Evolutionary conservation across 306 rosid genomes (phyloP).

Genomic region (Pterocarpus santalinus): DNA sequence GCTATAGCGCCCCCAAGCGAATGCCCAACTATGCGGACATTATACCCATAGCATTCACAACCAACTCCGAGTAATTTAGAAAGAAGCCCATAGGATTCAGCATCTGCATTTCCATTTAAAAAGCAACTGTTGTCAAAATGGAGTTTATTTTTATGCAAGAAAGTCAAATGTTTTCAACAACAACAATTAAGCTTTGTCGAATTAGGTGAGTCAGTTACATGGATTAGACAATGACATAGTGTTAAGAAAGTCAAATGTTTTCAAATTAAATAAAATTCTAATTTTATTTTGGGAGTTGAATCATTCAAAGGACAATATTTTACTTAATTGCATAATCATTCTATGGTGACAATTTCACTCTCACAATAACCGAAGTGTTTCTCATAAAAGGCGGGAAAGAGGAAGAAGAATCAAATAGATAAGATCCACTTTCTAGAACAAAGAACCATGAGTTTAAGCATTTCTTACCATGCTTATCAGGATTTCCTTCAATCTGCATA

Average conservation of each 20-base stretch:
- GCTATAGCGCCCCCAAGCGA: constrained; percentile 95
- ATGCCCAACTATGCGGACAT: constrained; percentile 88
- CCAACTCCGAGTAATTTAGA: constrained; percentile 86
- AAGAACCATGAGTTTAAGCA: constrained; percentile 29
- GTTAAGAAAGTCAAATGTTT: constrained; percentile 1
- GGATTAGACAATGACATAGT: too few species aligned
- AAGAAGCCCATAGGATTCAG: constrained; percentile 73
- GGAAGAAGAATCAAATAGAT: constrained; percentile 22
- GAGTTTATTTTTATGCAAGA: constrained; percentile 14
- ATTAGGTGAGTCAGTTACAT: too few species aligned
- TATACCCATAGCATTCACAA: constrained; percentile 86
- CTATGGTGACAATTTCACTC: constrained; percentile 26
- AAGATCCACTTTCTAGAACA: constrained; percentile 17
- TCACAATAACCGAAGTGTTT: constrained; percentile 30
- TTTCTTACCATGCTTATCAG: constrained; percentile 60
- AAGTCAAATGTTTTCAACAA: neutral
- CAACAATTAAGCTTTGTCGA: too few species aligned
- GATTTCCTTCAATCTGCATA: constrained; percentile 80
- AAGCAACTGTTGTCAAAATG: constrained; percentile 31
- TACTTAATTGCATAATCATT: constrained; percentile 21
- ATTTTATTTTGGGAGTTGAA: constrained; percentile 24
- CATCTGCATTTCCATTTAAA: constrained; percentile 66
- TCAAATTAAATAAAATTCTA: constrained; percentile 32
- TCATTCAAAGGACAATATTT: neutral
- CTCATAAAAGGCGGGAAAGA: constrained; percentile 33